A percentile compares a stretch with the other conserved stretches of the same genome.
These are phyloP conservation scores for Colletotrichum liaoningense DNA, from an alignment of 2,329 filamentous ascomycete species.

Conservation along the genomic window DNA sequence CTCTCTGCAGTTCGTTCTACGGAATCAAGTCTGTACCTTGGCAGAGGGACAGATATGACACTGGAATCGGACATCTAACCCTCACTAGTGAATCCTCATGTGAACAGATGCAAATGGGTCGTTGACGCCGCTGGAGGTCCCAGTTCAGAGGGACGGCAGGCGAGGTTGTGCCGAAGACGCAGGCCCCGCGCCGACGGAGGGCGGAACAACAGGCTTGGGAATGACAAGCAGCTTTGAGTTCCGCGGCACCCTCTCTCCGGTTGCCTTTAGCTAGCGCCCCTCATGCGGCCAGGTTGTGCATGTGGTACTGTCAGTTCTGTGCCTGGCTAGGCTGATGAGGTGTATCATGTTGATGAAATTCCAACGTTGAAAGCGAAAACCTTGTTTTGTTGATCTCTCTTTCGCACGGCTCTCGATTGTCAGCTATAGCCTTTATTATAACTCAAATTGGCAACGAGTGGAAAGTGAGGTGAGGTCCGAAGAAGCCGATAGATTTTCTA, in stretches of 20 bases:
- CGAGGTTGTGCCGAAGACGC: neutral
- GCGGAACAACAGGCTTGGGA: neutral
- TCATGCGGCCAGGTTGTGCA: constrained; percentile 21
- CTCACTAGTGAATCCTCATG: neutral
- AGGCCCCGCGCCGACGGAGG: neutral
- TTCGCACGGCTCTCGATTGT: neutral
- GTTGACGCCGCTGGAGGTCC: neutral
- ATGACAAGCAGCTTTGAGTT: neutral
- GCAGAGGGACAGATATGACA: neutral
- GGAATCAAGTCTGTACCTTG: neutral
- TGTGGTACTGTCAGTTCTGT: constrained; percentile 1
- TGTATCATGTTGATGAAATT: constrained; percentile 24
- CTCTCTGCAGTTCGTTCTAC: neutral
- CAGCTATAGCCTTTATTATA: neutral
- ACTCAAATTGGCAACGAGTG: neutral
- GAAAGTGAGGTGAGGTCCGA: neutral
- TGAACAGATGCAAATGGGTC: neutral
- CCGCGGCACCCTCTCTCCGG: neutral
- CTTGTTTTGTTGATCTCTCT: constrained; percentile 21
- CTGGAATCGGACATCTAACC: neutral
- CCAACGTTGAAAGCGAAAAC: constrained; percentile 9
- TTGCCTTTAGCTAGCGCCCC: neutral
- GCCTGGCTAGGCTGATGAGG: constrained; percentile 22
- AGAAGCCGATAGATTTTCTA: constrained; percentile 13
- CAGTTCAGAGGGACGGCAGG: neutral